These are phyloP conservation scores for Cordyceps tenuipes DNA, from an alignment of 2,329 filamentous ascomycete genomes.

Conservation along the genomic window DNA sequence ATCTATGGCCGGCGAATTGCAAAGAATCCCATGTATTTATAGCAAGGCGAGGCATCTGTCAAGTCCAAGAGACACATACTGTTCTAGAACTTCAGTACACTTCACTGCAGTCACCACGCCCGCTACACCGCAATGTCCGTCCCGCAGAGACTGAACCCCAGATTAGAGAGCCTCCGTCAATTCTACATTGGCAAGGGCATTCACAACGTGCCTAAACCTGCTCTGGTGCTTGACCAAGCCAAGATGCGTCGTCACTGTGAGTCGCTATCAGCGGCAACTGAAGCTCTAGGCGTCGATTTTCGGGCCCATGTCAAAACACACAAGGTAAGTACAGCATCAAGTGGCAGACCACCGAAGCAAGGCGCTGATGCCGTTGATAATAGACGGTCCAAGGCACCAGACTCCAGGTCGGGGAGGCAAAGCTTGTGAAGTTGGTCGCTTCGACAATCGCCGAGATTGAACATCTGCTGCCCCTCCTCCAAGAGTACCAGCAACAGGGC, in stretches of 20 bases:
- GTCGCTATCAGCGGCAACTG: slow-evolving; percentile 44
- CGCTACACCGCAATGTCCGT: slow-evolving; percentile 11
- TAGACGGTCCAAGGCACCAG: slow-evolving; percentile 47
- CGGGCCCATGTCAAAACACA: slow-evolving; percentile 59
- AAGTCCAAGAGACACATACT: background rate
- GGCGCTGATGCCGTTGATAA: background rate
- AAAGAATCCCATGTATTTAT: background rate
- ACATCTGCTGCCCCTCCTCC: slow-evolving; percentile 39
- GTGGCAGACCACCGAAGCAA: background rate
- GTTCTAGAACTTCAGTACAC: too few relatives aligned
- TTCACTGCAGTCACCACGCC: too few relatives aligned
- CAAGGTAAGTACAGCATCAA: slow-evolving; percentile 35
- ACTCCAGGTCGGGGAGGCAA: slow-evolving; percentile 42
- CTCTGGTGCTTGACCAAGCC: slow-evolving; percentile 45
- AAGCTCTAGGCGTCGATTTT: slow-evolving; percentile 43
- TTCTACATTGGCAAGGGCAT: slow-evolving; percentile 22
- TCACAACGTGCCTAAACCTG: slow-evolving; percentile 40
- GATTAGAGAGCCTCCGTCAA: slow-evolving; percentile 12
- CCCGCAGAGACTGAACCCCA: slow-evolving; percentile 17
- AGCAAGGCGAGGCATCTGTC: background rate
- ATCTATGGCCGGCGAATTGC: background rate
- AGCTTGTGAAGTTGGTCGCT: slow-evolving; percentile 42
- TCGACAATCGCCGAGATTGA: slow-evolving; percentile 54
- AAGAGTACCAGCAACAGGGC: slow-evolving; percentile 24
- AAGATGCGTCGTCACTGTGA: slow-evolving; percentile 47